Conservation (phyloP, 2,329 filamentous ascomycete species). For the Pyricularia grisea region DNA sequence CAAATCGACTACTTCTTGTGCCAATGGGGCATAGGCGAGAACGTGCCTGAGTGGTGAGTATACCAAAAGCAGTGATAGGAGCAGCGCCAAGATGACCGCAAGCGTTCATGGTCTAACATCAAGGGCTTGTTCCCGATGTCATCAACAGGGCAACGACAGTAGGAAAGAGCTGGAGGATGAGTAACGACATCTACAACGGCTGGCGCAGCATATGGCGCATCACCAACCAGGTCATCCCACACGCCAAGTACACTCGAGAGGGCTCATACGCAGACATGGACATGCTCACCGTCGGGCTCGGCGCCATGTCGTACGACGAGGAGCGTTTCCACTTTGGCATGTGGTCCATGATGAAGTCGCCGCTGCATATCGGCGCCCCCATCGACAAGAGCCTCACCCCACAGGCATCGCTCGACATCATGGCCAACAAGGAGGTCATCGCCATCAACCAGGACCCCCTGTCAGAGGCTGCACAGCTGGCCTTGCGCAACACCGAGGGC, state of each 20-base stretch:
- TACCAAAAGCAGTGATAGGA: neutral
- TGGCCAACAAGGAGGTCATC: slow-evolving; percentile 44
- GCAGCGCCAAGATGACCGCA: neutral
- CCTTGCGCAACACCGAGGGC: slow-evolving; percentile 35
- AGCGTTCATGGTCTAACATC: neutral
- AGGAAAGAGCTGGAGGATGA: slow-evolving; percentile 39
- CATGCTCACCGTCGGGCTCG: slow-evolving; percentile 41
- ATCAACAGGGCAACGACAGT: slow-evolving; percentile 24
- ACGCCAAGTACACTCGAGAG: slow-evolving; percentile 29
- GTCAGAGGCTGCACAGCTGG: slow-evolving; percentile 38
- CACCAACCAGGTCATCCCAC: slow-evolving; percentile 39
- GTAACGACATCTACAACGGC: slow-evolving; percentile 41
- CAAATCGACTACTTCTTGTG: slow-evolving; percentile 39
- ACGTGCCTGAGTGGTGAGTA: slow-evolving; percentile 20
- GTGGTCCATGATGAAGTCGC: slow-evolving; percentile 42
- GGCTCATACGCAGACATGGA: slow-evolving; percentile 43
- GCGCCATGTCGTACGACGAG: slow-evolving; percentile 32
- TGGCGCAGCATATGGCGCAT: slow-evolving; percentile 43
- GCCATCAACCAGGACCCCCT: slow-evolving; percentile 48
- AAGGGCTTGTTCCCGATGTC: slow-evolving; percentile 12
- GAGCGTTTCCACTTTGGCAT: slow-evolving; percentile 43
- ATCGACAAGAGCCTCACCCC: slow-evolving; percentile 27
- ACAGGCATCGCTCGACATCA: slow-evolving; percentile 27
- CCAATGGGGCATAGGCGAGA: slow-evolving; percentile 41
- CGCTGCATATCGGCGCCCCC: slow-evolving; percentile 35